These are phyloP conservation scores for Athelia psychrophila DNA, from an alignment of 1,284 basidiomycete species.

Conservation along the genomic window DNA sequence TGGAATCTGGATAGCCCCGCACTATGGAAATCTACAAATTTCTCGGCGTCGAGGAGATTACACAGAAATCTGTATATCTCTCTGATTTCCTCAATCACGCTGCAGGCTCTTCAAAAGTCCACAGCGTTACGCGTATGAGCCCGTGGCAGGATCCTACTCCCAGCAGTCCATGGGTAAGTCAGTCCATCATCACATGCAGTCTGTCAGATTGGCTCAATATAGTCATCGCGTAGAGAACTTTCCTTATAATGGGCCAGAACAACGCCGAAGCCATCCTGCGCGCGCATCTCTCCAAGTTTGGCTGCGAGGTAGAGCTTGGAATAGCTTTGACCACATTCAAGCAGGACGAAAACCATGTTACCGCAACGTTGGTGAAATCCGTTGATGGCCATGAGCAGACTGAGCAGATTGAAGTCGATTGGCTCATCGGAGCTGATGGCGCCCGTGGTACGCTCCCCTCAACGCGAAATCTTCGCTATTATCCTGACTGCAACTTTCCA, in stretches of 20 bases:
- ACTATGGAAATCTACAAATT: slow-evolving; percentile 24
- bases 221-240: slow-evolving; percentile 20
- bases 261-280: slow-evolving; percentile 33
- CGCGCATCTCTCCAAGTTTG: slow-evolving; percentile 23
- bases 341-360: slow-evolving; percentile 28
- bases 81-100: neutral
- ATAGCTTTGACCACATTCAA: slow-evolving; percentile 34
- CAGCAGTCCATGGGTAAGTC: neutral
- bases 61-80: slow-evolving; percentile 8
- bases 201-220: neutral
- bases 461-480: neutral
- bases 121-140: slow-evolving; percentile 3
- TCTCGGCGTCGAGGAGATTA: slow-evolving; percentile 19
- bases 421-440: slow-evolving; percentile 40
- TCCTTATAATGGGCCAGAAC: slow-evolving; percentile 35
- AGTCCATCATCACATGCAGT: neutral
- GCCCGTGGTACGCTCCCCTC: slow-evolving; percentile 18
- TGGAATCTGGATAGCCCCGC: slow-evolving; percentile 18
- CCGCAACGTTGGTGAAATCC: slow-evolving; percentile 26
- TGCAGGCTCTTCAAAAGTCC: no score
- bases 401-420: slow-evolving; percentile 28
- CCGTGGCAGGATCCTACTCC: slow-evolving; percentile 1
- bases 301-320: slow-evolving; percentile 32
- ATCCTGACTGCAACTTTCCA: slow-evolving; percentile 2
- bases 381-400: slow-evolving; percentile 13